Base-by-base conservation (phyloP, 2,329 filamentous ascomycete genomes). In the Neobulgaria alba region DNA sequence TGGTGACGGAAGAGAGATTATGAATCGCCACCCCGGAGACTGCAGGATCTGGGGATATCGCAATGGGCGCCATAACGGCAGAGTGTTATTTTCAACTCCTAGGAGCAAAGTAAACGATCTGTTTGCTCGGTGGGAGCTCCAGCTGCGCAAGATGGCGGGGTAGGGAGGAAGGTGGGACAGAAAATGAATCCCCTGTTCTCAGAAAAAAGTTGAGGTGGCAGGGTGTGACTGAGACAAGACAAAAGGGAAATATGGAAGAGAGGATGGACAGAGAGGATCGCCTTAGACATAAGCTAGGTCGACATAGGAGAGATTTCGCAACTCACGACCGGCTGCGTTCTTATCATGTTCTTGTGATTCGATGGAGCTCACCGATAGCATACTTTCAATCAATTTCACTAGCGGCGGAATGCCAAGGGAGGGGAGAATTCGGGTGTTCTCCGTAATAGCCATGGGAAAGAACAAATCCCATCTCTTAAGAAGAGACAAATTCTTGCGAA, bases 1-100 rank as follows among this genome's bases (percentile, higher is more conserved):
- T 78, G 1, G 85, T 92, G 37, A 95, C 64, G 14, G 76, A 66
- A 32, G 71, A 63, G 29, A 85, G 65, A 31, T 69, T 48, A n/a
- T 53, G 51, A 17, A 42, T 50, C 10, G 52, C 52, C 10, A 50
- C 47, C 14, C 26, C 29, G 4, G 50, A 46, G 15, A 52, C 48
- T 7, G 55, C 59, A 12, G 61, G 54, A 48, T 70, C 64, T 17
- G 73, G 68, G 17, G 72, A 70, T 49, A 77, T 57, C 50, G 73
- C 72, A 47, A 61, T 70, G 9, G 76, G 75, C 33, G 75, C 71
- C 76, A 79, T 79, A 21, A 29, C 47, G 29, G 30, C 35, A 9
- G 20, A 30, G 7, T 7, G 23, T 12, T 26, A 12, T 7, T 12
- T 26, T n/a, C n/a, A n/a, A 26, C 12, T 12, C 12, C 23, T 7